Conservation (phyloP, 352 stramenopile genomes). For the Pythium guiyangense region DNA sequence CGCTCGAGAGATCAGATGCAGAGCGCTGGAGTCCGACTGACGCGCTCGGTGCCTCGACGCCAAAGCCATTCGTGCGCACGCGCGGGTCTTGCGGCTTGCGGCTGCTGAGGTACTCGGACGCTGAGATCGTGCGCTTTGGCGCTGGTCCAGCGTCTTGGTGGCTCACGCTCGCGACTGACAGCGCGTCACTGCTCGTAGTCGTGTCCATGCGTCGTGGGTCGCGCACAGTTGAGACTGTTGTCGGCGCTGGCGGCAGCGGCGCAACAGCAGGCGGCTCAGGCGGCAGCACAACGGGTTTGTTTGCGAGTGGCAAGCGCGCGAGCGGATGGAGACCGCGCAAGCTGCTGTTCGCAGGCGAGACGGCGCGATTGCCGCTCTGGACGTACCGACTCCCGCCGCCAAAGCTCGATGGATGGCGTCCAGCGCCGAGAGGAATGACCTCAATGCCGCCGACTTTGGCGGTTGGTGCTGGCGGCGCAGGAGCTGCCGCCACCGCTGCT, state of each 20-base stretch:
- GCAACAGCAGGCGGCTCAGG: neutral
- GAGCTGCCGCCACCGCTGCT: no score
- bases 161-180: neutral
- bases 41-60: neutral
- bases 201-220: neutral
- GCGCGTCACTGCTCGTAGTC: neutral
- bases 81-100: slow-evolving; percentile 11
- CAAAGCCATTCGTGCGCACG: neutral
- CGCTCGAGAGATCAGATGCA: slow-evolving; percentile 2
- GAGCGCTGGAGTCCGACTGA: slow-evolving; percentile 1
- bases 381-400: slow-evolving; percentile 53
- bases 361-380: slow-evolving; percentile 48
- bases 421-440: slow-evolving; percentile 45
- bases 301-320: slow-evolving; percentile 5
- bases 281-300: neutral
- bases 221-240: no score
- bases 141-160: neutral
- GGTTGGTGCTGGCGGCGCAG: neutral
- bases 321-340: slow-evolving; percentile 12
- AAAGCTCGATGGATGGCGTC: slow-evolving; percentile 16
- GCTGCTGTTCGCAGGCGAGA: slow-evolving; percentile 11
- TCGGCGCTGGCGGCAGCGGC: no score
- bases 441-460: slow-evolving; percentile 26
- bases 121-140: slow-evolving; percentile 9
- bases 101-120: slow-evolving; percentile 11